phyloP scores from a whole-genome alignment of 768 basidiomycete genomes.

The Hygrocybe punicea region DNA sequence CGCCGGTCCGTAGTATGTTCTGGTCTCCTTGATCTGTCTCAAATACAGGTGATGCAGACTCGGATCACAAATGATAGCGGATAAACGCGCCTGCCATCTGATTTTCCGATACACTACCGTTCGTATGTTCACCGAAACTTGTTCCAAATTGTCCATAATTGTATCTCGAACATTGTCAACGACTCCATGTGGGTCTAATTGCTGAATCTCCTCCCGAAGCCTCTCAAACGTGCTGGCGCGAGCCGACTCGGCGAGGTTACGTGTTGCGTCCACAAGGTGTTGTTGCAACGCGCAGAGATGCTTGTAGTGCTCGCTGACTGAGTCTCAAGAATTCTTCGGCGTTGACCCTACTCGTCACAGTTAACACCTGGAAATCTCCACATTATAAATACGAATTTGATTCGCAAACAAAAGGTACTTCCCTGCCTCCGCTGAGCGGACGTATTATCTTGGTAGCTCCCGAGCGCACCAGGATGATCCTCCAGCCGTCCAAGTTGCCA shows the following conservation, averaged over 20 bases:
- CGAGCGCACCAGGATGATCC: no score
- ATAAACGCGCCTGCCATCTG: not conserved
- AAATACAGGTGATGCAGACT: not conserved
- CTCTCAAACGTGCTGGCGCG: not conserved
- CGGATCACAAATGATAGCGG: not conserved
- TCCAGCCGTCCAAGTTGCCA: not conserved
- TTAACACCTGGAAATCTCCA: not conserved
- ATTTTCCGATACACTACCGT: not conserved
- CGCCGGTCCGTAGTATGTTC: not conserved
- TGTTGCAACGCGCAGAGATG: not conserved
- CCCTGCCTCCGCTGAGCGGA: not conserved
- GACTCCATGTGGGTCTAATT: not conserved
- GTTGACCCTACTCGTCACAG: not conserved
- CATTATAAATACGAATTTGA: not conserved
- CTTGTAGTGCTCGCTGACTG: not conserved
- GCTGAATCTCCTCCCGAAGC: not conserved
- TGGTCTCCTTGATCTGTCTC: not conserved
- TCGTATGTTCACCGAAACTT: not conserved
- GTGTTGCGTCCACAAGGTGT: not conserved
- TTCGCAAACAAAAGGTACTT: not conserved
- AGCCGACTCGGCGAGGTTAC: not conserved
- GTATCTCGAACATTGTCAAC: not conserved
- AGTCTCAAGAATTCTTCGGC: not conserved
- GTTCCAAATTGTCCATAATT: not conserved
- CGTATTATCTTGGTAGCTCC: no score